Evolutionary conservation across 345 rosid species (phyloP).

Genomic region (Syzygium aromaticum): DNA sequence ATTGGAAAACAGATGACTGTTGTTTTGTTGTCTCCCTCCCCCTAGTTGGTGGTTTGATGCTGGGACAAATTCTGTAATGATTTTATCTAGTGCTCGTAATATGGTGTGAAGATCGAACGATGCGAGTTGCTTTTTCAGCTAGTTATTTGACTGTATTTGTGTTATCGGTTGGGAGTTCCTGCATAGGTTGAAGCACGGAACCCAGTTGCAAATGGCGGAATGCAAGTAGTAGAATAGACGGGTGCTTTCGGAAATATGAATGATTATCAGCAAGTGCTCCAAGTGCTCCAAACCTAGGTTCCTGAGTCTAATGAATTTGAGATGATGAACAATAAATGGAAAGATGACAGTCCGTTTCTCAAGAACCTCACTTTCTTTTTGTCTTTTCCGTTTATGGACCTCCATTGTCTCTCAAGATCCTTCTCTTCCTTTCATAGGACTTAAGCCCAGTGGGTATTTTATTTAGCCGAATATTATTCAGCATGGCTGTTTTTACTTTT

Average conservation of each 20-base stretch:
- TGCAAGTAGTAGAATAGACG: background rate
- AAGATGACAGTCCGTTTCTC: background rate
- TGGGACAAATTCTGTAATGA: background rate
- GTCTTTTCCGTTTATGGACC: background rate
- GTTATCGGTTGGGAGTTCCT: background rate
- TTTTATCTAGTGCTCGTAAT: background rate
- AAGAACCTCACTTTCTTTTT: background rate
- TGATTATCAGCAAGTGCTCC: background rate
- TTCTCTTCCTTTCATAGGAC: background rate
- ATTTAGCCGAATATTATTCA: background rate
- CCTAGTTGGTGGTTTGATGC: background rate
- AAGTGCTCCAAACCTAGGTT: background rate
- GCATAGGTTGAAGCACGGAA: background rate
- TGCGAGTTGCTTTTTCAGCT: background rate
- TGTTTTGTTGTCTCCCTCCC: background rate
- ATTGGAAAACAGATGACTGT: background rate
- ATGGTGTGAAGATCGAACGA: background rate
- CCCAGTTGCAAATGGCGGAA: background rate
- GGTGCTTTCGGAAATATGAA: background rate
- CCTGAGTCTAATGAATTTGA: background rate
- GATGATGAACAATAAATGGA: background rate
- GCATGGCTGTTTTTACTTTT: background rate
- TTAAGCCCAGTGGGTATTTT: background rate
- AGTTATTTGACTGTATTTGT: background rate
- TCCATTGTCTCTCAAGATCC: background rate